Evolutionary conservation across 2,329 filamentous ascomycete species (phyloP), one percentile per base, ranked within the genome.

Genomic region (Colletotrichum orbiculare): DNA sequence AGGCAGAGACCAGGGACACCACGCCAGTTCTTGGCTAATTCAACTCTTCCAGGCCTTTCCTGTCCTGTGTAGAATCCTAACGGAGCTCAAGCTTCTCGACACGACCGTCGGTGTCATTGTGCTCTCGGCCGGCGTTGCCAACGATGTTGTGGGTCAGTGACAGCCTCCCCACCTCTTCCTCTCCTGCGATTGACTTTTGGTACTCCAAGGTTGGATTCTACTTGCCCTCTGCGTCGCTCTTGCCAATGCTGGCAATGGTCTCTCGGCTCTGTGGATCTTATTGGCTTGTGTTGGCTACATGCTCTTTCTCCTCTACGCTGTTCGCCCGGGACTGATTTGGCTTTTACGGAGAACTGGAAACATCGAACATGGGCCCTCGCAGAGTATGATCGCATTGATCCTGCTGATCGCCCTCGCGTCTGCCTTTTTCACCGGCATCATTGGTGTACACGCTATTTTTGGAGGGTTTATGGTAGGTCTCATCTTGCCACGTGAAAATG

Each of bases 401-500:
- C 79, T 97, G 4, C 80, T 97, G 35, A 83, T 97, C 55, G 90
- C 91, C 0, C 83, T 98, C 15, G 83, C 86, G 0, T 96, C 93
- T 0, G 85, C 93, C 6, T 97, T 94, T 82, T 97, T 97, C 74
- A 96, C 94, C 0, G 83, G 90, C 60, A 91, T 96, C 66, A 97
- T 97, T 72, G 95, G 95, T 49, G 89, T 97, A 1, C 95, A 98
- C 75, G 87, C 94, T 61, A 97, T 97, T 74, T 97, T 98, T 72
- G 95, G 95, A 41, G 94, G 91, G 3, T 98, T 98, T 75, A 83
- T 97, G 64, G 87, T 95, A 48, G 95, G 95, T 2, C 76, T 97
- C 33, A 95, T 98, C 62, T 94, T 94, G 70, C 95, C 94, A 0
- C 94, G 96, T 73, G 92, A 97, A 63, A 91, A 92, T 54, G 92